Evolutionary conservation across 352 stramenopile species (phyloP).

Genomic region (Phytopythium helicoides): DNA sequence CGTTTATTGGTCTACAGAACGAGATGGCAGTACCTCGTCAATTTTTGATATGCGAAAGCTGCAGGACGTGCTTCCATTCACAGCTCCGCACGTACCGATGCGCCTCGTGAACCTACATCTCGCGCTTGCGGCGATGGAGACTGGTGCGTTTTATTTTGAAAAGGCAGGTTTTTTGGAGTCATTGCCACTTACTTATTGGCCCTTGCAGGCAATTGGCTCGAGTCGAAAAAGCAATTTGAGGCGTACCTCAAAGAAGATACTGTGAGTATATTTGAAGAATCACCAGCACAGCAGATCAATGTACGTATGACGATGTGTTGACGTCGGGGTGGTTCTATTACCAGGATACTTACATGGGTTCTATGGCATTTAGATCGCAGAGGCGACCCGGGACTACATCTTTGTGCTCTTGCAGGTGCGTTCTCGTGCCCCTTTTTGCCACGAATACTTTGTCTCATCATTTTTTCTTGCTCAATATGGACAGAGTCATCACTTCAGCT

Average conservation of each 20-base stretch:
- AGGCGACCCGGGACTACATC: slow-evolving; percentile 37
- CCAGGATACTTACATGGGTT: background rate
- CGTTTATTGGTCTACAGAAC: background rate
- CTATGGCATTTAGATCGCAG: background rate
- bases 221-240: slow-evolving; percentile 44
- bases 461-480: slow-evolving; percentile 1
- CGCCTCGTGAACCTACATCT: slow-evolving; percentile 26
- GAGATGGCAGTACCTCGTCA: background rate
- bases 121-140: slow-evolving; percentile 42
- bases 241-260: slow-evolving; percentile 8
- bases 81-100: slow-evolving; percentile 9
- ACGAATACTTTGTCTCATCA: background rate
- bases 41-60: slow-evolving; percentile 21
- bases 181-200: background rate
- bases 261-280: background rate
- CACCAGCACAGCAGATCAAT: background rate
- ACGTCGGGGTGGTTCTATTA: background rate
- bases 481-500: slow-evolving; percentile 46
- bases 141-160: slow-evolving; percentile 20
- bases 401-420: slow-evolving; percentile 64
- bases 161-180: background rate
- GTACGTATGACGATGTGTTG: background rate
- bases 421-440: background rate
- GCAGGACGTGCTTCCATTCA: slow-evolving; percentile 16
- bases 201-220: slow-evolving; percentile 29